phyloP scores from a whole-genome alignment of 2,329 filamentous ascomycete genomes.

The Nannizzia gypsea region DNA sequence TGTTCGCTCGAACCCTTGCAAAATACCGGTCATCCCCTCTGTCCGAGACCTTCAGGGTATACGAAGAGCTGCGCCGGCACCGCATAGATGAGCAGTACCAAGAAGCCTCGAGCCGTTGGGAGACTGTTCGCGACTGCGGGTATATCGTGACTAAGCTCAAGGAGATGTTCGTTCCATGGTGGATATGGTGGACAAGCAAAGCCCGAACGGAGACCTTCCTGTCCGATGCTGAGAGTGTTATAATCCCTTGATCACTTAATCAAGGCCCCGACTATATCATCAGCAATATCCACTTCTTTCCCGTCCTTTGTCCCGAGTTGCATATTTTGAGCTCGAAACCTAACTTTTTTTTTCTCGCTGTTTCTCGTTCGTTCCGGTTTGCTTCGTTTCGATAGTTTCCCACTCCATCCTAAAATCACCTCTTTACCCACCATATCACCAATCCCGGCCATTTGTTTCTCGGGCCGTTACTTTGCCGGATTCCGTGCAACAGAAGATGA shows the following conservation, averaged over 20 bases:
- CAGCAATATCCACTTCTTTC: neutral
- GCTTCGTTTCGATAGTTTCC: no score
- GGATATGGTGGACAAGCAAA: constrained; percentile 5
- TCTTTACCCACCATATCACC: no score
- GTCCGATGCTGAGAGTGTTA: neutral
- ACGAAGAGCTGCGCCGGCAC: constrained; percentile 6
- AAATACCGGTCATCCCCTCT: neutral
- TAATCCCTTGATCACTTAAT: neutral
- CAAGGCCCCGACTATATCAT: no score
- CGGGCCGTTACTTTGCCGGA: neutral
- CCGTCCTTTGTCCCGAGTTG: neutral
- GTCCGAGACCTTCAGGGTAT: constrained; percentile 2
- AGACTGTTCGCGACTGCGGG: constrained; percentile 4
- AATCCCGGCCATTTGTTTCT: neutral
- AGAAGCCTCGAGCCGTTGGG: constrained; percentile 8
- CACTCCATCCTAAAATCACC: no score
- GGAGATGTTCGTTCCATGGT: constrained; percentile 4
- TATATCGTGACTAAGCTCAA: constrained; percentile 9
- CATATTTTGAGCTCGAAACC: no score
- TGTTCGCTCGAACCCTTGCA: constrained; percentile 5
- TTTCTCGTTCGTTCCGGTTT: no score
- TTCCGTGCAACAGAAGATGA: no score
- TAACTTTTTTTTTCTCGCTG: no score
- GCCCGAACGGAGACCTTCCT: constrained; percentile 2
- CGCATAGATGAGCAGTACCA: constrained; percentile 5